Base-by-base conservation (phyloP, 257 asterid species). In the Plantago major region DNA sequence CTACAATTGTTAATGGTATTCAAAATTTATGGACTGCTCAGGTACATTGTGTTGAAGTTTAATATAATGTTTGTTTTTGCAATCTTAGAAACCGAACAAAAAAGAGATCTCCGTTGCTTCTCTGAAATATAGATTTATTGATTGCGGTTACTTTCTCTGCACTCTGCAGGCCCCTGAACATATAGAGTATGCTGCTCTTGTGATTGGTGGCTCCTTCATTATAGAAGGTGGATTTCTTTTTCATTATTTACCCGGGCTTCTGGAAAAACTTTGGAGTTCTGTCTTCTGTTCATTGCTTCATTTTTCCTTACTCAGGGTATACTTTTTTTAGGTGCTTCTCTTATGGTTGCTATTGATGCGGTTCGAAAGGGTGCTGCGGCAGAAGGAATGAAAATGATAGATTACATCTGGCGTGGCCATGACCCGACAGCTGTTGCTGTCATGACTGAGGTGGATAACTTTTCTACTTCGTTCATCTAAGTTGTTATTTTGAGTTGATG, bases 401-500 rank as follows among this genome's bases (percentile, higher is more conserved):
- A 93, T 67, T 93, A 93, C 76, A 79, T 87, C 42, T 93, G 95
- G 97, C 88, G 99, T 63, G 99, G 97, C 71, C 97, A 93, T 73
- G 97, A 89, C 75, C 99, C 97, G 56, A 93, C 99, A 16, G 72
- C 97, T 63, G 97, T 89, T 71, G 99, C 97, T 53, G 99, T 93
- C 70, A 93, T 93, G 99, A 89, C 99, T 69, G 97, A 93, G 99
- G 99, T 92, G 59, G 37, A 73, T 70, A 15, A 37, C 62, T 69
- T 50, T 26, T 62, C 40, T 28, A 38, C 67, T 58, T 69, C 72
- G 58, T 68, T 43, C 38, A 33, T 71, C 63, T 17, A 30, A 46
- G 11, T 74, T 17, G 26, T 17, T 43, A 40, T 61, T 18, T 69
- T 26, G 30, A 30, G 37, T 50, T 43, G 28, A 26, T 61, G 38